phyloP scores from a whole-genome alignment of 2,329 filamentous ascomycete species.

The Claviceps arundinis region DNA sequence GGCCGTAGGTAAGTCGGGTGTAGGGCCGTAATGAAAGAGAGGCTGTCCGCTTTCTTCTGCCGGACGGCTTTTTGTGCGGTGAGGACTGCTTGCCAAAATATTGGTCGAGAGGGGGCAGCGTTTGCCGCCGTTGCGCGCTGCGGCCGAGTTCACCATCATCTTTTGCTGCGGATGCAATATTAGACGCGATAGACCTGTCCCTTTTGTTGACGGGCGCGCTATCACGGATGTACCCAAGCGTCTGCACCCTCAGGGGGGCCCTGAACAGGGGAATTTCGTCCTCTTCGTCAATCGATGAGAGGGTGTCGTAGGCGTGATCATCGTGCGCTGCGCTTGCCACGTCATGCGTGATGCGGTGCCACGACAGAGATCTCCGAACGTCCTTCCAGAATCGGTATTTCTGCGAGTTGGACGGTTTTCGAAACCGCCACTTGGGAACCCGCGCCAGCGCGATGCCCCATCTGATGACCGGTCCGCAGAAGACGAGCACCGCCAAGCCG shows the following conservation, averaged over 20 bases:
- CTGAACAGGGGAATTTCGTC: constrained; percentile 11
- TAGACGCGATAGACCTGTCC: background rate
- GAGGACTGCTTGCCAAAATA: constrained; percentile 26
- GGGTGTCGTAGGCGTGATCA: constrained; percentile 19
- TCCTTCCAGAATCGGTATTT: constrained; percentile 24
- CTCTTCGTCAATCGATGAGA: constrained; percentile 20
- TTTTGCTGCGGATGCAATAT: background rate
- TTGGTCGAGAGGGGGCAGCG: constrained; percentile 32
- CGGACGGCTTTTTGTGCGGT: constrained; percentile 40
- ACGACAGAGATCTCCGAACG: constrained; percentile 28
- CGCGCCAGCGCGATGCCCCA: constrained; percentile 80
- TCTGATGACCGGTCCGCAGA: constrained; percentile 59
- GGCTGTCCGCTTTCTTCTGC: constrained; percentile 51
- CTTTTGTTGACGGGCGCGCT: background rate
- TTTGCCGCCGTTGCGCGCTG: constrained; percentile 33
- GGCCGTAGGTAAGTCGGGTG: constrained; percentile 63
- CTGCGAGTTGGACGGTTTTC: constrained; percentile 33
- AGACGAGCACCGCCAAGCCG: constrained; percentile 61
- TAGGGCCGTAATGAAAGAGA: constrained; percentile 58
- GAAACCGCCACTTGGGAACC: constrained; percentile 84
- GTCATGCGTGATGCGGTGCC: constrained; percentile 32
- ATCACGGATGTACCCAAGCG: constrained; percentile 13
- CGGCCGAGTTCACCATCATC: background rate
- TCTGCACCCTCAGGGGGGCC: constrained; percentile 16
- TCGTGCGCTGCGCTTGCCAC: constrained; percentile 18